Conservation (phyloP, 441 rosid species). For the Brassica hybrid region DNA sequence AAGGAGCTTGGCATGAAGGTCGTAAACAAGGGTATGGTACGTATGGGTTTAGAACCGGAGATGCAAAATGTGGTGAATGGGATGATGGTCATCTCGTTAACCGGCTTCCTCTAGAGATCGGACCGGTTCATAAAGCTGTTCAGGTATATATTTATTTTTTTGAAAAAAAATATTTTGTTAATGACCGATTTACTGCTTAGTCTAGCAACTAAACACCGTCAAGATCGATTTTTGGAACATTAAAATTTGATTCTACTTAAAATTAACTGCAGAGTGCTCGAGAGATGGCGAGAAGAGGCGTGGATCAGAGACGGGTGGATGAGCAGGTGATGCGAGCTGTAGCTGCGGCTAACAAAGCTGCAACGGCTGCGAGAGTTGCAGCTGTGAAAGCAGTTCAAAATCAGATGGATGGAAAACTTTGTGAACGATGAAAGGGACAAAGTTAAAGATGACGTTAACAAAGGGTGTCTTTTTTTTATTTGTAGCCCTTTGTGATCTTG, state of each 20-base stretch:
- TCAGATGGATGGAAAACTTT: slow-evolving; percentile 78
- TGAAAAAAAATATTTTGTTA: not conserved
- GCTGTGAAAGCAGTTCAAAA: slow-evolving; percentile 95
- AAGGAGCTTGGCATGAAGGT: slow-evolving; percentile 98
- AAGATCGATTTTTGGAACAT: not conserved
- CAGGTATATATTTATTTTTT: slow-evolving; percentile 53
- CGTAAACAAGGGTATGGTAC: slow-evolving; percentile 84
- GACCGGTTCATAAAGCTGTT: slow-evolving; percentile 61
- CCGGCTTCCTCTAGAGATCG: slow-evolving; percentile 51
- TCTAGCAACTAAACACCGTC: not conserved
- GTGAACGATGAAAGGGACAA: slow-evolving; percentile 42
- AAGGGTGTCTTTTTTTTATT: not conserved
- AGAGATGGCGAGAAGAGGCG: slow-evolving; percentile 61
- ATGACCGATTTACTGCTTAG: not conserved
- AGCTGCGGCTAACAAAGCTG: slow-evolving; percentile 79
- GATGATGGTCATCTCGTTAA: slow-evolving; percentile 62
- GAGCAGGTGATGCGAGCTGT: slow-evolving; percentile 71
- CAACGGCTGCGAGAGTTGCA: slow-evolving; percentile 92
- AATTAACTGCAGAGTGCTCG: slow-evolving; percentile 64
- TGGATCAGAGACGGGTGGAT: slow-evolving; percentile 59
- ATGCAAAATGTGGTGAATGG: slow-evolving; percentile 78
- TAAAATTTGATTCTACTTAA: not conserved
- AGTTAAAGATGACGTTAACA: slow-evolving; percentile 29
- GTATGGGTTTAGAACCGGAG: slow-evolving; percentile 76
- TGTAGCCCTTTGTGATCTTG: slow-evolving; percentile 31